Evolutionary conservation across 768 basidiomycete species (phyloP).

Genomic region (Piloderma croceum): DNA sequence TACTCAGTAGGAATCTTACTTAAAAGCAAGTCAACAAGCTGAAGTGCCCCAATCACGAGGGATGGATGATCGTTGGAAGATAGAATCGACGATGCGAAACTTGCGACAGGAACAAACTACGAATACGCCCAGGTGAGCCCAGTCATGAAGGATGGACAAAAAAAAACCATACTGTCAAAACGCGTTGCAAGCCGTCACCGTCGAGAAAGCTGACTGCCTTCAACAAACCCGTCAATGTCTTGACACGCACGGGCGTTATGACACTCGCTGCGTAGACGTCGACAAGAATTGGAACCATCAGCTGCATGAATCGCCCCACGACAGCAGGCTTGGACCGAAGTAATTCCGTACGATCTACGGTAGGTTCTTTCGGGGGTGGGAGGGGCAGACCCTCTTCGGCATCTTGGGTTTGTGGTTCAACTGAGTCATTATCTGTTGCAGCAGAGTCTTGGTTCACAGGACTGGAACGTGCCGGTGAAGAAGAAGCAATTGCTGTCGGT

Average conservation of each 20-base stretch:
- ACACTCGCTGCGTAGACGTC: slow-evolving; percentile 99
- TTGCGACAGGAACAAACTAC: slow-evolving; percentile 90
- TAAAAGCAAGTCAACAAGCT: slow-evolving; percentile 88
- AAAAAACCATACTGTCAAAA: slow-evolving; percentile 61
- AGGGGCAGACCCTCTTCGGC: slow-evolving; percentile 30
- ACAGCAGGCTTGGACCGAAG: slow-evolving; percentile 69
- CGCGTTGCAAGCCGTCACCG: slow-evolving; percentile 62
- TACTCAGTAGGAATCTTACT: slow-evolving; percentile 81
- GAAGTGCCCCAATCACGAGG: slow-evolving; percentile 82
- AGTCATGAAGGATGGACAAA: slow-evolving; percentile 2
- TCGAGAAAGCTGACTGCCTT: slow-evolving; percentile 91
- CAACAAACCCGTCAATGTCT: slow-evolving; percentile 80
- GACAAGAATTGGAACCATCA: slow-evolving; percentile 89
- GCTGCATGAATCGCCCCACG: slow-evolving; percentile 78
- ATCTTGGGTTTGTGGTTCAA: slow-evolving; percentile 38
- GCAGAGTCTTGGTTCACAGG: no score
- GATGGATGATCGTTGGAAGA: slow-evolving; percentile 88
- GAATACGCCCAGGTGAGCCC: slow-evolving; percentile 9
- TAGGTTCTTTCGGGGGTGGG: slow-evolving; percentile 28
- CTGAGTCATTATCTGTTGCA: slow-evolving; percentile 19
- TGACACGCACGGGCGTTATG: slow-evolving; percentile 76
- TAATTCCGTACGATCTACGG: slow-evolving; percentile 63
- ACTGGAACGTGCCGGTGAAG: slow-evolving; percentile 4
- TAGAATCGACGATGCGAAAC: slow-evolving; percentile 90
- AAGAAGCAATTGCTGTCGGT: slow-evolving; percentile 18